Conservation (phyloP, 495 filamentous ascomycete species). For the Tuber calosporum region DNA sequence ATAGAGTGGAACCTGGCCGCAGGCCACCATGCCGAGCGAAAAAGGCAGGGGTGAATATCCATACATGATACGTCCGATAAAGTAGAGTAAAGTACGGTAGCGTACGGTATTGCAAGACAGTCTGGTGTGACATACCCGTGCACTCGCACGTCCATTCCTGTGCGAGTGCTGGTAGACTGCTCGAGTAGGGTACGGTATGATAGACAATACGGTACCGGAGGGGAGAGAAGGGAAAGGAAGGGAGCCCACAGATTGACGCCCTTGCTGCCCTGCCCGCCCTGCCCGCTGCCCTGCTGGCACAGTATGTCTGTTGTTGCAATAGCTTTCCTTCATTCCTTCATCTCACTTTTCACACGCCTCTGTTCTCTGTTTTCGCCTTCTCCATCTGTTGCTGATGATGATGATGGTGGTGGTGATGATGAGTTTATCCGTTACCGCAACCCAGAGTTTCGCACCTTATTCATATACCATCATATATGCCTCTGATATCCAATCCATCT, state of each 20-base stretch:
- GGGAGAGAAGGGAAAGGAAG: constrained; percentile 20
- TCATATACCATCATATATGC: not conserved
- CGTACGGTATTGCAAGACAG: constrained; percentile 16
- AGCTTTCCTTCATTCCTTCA: constrained; percentile 10
- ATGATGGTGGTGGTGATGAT: not conserved
- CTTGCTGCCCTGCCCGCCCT: constrained; percentile 24
- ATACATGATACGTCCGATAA: constrained; percentile 20
- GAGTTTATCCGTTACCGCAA: not conserved
- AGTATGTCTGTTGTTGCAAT: constrained; percentile 18
- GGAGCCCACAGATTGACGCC: constrained; percentile 30
- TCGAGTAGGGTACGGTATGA: too few species aligned
- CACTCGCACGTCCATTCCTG: constrained; percentile 22
- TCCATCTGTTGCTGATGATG: not conserved
- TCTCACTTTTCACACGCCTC: not conserved
- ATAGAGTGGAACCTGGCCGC: constrained; percentile 17
- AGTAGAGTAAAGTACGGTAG: constrained; percentile 19
- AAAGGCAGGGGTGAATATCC: not conserved
- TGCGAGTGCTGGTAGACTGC: constrained; percentile 11
- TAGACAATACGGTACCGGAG: constrained; percentile 15
- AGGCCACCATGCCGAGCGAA: constrained; percentile 23
- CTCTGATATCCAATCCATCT: not conserved
- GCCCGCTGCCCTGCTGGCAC: too few species aligned
- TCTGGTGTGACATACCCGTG: constrained; percentile 20
- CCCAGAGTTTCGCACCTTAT: not conserved
- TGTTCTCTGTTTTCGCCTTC: not conserved